Evolutionary conservation across 2,329 filamentous ascomycete species (phyloP).

Genomic region (Aspergillus carbonarius): DNA sequence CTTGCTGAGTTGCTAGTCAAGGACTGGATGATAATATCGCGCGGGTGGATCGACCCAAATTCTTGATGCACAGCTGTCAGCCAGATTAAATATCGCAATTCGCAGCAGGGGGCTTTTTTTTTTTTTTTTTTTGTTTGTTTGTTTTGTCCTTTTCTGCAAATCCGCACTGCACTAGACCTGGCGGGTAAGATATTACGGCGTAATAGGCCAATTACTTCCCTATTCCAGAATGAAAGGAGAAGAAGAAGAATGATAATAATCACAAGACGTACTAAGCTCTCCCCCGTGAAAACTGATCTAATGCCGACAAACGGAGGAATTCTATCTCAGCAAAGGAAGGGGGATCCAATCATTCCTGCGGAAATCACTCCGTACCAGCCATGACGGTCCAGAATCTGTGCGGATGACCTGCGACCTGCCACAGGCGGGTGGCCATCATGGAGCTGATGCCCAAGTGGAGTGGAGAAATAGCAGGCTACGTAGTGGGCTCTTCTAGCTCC

Average conservation of each 20-base stretch:
- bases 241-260: not conserved
- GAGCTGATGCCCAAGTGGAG: not conserved
- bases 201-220: no score
- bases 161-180: not conserved
- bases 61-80: not conserved
- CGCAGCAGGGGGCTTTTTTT: not conserved
- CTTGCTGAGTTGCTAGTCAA: not conserved
- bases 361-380: not conserved
- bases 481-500: not conserved
- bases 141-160: not conserved
- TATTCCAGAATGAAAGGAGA: no score
- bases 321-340: not conserved
- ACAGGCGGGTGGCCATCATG: not conserved
- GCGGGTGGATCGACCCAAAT: not conserved
- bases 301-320: constrained; percentile 11
- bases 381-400: not conserved
- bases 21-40: not conserved
- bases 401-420: not conserved
- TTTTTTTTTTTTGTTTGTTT: no score
- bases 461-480: not conserved
- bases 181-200: not conserved
- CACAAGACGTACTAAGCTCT: not conserved
- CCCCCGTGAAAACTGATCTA: constrained; percentile 9
- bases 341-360: not conserved
- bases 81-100: not conserved